These are phyloP conservation scores for Populus simonii DNA, from an alignment of 345 rosid species.

Conservation along the genomic window DNA sequence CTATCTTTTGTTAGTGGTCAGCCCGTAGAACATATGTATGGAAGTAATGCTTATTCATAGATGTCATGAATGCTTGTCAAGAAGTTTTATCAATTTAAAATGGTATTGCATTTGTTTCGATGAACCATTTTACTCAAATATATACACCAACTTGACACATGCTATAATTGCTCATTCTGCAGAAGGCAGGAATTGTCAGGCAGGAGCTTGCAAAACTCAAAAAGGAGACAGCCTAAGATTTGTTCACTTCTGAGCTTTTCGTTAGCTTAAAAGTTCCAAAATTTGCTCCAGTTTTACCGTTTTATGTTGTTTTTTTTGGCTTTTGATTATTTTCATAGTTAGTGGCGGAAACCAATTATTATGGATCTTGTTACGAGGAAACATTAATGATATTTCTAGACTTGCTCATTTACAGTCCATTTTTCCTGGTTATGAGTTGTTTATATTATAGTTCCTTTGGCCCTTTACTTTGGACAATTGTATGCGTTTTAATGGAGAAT, in stretches of 20 bases:
- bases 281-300: background rate
- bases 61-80: background rate
- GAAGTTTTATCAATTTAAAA: background rate
- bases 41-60: background rate
- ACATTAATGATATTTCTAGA: background rate
- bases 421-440: background rate
- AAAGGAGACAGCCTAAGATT: slow-evolving; percentile 15
- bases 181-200: slow-evolving; percentile 19
- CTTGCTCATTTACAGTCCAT: background rate
- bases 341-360: background rate
- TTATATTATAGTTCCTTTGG: no score
- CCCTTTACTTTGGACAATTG: no score
- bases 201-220: slow-evolving; percentile 22
- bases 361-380: background rate
- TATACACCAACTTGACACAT: background rate
- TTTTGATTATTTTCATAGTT: background rate
- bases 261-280: background rate
- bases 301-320: background rate
- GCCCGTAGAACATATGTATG: background rate
- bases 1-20: background rate
- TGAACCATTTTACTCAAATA: background rate
- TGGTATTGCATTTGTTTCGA: background rate
- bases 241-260: background rate
- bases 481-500: no score
- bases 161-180: background rate